These are phyloP conservation scores for Coemansia sp. DNA, from an alignment of 192 early-diverging fungal species.

Conservation along the genomic window DNA sequence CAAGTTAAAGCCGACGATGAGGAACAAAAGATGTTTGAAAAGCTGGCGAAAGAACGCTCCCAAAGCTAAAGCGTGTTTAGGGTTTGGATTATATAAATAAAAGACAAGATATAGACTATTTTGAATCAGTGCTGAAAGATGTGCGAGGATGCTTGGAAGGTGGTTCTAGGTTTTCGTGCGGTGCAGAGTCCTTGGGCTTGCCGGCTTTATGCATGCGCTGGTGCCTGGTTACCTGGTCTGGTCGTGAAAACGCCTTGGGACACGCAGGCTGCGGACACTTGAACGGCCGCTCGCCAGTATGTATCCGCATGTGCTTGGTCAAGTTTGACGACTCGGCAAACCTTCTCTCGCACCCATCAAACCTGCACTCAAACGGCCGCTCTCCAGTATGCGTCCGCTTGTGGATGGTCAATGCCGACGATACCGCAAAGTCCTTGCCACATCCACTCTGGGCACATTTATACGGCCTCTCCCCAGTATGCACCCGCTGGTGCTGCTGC, in stretches of 20 bases:
- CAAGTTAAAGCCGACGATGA: slow-evolving; percentile 28
- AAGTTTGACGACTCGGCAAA: slow-evolving; percentile 60
- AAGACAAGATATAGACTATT: too few relatives aligned
- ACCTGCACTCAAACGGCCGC: slow-evolving; percentile 63
- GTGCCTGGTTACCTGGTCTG: slow-evolving; percentile 68
- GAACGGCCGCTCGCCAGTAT: slow-evolving; percentile 76
- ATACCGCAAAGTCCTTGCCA: slow-evolving; percentile 63
- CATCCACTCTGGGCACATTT: slow-evolving; percentile 63
- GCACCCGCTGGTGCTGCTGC: slow-evolving; percentile 72
- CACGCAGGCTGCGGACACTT: slow-evolving; percentile 62
- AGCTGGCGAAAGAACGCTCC: too few relatives aligned
- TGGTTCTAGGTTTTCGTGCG: too few relatives aligned
- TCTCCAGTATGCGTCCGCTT: slow-evolving; percentile 68
- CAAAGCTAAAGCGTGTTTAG: background rate
- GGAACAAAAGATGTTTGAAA: slow-evolving; percentile 34
- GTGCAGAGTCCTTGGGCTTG: too few relatives aligned
- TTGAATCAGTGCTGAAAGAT: too few relatives aligned
- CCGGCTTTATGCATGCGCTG: too few relatives aligned
- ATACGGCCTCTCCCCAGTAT: slow-evolving; percentile 75
- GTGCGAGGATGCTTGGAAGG: too few relatives aligned
- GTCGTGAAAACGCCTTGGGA: slow-evolving; percentile 68
- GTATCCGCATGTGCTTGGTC: slow-evolving; percentile 69
- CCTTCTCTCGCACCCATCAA: slow-evolving; percentile 36
- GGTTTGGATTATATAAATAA: slow-evolving; percentile 1
- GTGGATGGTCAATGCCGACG: slow-evolving; percentile 68